Base-by-base conservation (phyloP, 495 filamentous ascomycete genomes). In the Xylaria flabelliformis region DNA sequence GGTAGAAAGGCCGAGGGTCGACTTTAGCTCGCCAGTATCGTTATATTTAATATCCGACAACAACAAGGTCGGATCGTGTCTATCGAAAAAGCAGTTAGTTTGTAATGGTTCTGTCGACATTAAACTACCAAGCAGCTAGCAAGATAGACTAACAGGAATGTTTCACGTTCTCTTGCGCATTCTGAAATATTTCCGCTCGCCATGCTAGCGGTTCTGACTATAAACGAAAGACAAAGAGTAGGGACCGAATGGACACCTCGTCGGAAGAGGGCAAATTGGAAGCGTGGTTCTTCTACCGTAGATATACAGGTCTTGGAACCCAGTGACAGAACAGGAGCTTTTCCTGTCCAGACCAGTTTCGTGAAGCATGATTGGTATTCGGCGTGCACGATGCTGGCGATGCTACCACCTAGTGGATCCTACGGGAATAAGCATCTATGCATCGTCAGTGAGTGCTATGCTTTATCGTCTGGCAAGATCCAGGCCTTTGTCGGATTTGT, bases 121-220 rank as follows among this genome's bases (percentile, higher is more conserved):
- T 32, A 46, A 67, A 10, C 12, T 13, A n/a, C 26, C 36, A 32
- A 59, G 13, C 58, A 63, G 62, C 34, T 64, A 74, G 56, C 13
- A 53, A 53, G 26, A 69, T 66, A 64, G 21, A 71, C 73, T 36
- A 61, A 78, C 79, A 76, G 79, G 71, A 78, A 81, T 10, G 79
- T 80, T 61, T 81, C 77, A 34, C 79, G 71, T 64, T 81, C 78
- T 56, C 65, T 56, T 3, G 32, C 65, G 34, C 50, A 41, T 56
- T 67, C 65, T 17, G 50, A 67, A 42, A 67, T 67, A 5, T 32
- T 56, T 1, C 21, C 21, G 26, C 48, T 44, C 8, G 50, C 48
- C 65, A 56, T 67, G 13, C n/a, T 67, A 9, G 48, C 48, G 32
- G 34, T 56, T 34, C 29, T 15, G 21, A n/a, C 15, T 26, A 50